Conservation (phyloP, 257 asterid genomes). For the Solanum rostratum region DNA sequence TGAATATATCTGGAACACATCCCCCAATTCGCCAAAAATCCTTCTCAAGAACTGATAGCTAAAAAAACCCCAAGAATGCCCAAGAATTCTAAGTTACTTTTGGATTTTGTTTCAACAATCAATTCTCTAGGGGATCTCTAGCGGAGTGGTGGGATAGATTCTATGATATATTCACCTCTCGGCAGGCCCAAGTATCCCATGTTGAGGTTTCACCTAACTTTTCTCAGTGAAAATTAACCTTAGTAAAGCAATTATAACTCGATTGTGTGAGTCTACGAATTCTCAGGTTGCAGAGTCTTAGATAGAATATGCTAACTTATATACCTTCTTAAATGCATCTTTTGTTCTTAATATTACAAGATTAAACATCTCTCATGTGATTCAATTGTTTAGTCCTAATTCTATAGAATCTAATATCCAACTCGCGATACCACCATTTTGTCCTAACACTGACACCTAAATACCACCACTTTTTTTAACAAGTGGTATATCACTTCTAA, state of each 20-base stretch:
- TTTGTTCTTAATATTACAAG: background rate
- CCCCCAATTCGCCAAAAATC: background rate
- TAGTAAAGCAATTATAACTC: background rate
- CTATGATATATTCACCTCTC: conserved; percentile 21
- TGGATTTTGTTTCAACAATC: background rate
- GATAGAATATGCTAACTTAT: background rate
- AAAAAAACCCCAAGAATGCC: background rate
- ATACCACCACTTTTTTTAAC: background rate
- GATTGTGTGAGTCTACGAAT: background rate
- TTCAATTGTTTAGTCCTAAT: background rate
- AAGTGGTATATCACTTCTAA: background rate
- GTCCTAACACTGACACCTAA: background rate
- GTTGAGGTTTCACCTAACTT: background rate
- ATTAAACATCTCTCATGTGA: background rate
- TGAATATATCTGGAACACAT: background rate
- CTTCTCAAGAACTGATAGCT: background rate
- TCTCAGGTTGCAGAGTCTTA: background rate
- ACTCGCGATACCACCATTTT: background rate
- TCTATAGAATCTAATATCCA: background rate
- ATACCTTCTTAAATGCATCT: background rate
- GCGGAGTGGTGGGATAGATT: conserved; percentile 45
- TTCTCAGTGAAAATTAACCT: background rate
- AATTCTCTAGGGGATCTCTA: conserved; percentile 28
- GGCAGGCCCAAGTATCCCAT: background rate
- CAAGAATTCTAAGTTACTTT: background rate